Base-by-base conservation (phyloP, 805 yeast species). In the Lipomyces yamanashiensis region DNA sequence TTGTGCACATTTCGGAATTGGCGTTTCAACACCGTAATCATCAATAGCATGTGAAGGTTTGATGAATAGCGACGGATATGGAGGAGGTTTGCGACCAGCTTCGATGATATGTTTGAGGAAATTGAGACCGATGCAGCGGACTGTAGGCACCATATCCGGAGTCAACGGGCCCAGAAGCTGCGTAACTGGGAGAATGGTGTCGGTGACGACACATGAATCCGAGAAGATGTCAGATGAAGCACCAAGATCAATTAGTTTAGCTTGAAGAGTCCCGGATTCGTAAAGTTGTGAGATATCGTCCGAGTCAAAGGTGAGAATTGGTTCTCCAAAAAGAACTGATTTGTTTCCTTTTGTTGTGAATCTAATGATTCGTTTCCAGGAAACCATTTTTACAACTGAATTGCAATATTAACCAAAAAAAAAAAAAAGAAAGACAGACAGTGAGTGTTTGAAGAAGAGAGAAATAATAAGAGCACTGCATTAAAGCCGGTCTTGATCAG, bases 71-170 rank as follows among this genome's bases (percentile, higher is more conserved):
- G 67, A 60, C 7, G 69, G 69, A 47, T 45, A 60, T 23, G 65
- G 66, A n/a, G 67, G 67, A 8, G 56, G 56, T 15, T 37, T 19
- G n/a, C 37, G 48, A 2, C 69, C 69, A 12, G 62, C 67, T 40
- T 63, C 67, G 28, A 60, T 53, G 48, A 63, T 61, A 36, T 66
- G 69, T 50, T 63, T 63, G 62, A 63, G 61, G 44, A 63, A 65
- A 43, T 65, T 65, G 73, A 83, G 75, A 0, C 86, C 86, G 43
- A 84, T 76, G 71, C 81, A 78, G 48, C 84, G 75, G 23, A 82
- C 73, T 0, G 81, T 76, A 2, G 73, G 72, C 1, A 80, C 72
- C 41, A 76, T 76, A 2, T 66, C 62, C 2, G 66, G 67, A 2
- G 75, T 71, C 37, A 82, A 62, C 6, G 85, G 85, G 4, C 79